Base-by-base conservation (phyloP, 1,139 yeast species). In the Lodderomyces beijingensis region DNA sequence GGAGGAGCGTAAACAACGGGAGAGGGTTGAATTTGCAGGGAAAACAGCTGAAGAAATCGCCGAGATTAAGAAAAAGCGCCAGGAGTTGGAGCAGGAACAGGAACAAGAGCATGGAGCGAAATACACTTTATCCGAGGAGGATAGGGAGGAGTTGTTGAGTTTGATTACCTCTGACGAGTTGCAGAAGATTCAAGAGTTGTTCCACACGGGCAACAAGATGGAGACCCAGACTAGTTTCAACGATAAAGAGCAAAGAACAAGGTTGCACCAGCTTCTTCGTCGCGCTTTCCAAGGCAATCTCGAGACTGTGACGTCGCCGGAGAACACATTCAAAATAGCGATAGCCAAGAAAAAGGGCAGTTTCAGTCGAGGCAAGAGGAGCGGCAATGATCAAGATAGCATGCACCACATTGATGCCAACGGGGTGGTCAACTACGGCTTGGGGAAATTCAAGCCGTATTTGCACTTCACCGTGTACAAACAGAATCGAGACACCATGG, bases 401-500 rank as follows among this genome's bases (percentile, higher is more conserved):
- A 67, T 66, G 34, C 71, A 60, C 51, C 80, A 70, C 46, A 75
- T 59, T 16, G 74, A 64, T 40, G 73, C 65, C 30, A 62, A 63
- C 37, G 75, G 73, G 2, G 60, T 66, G 3, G 39, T 72, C 4
- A 65, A 69, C 43, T 76, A 73, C 41, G 76, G 87, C 0, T 65
- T 84, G 40, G 95, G 95, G 3, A 77, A 79, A 11, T 67, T 68
- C 40, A 79, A 80, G 46, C 73, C 77, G 30, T 86, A 62, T 54
- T 62, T 91, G 26, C 91, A 84, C 50, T 84, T 89, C 51, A 77
- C 86, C 4, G 66, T 91, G 21, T 89, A 84, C 64, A 91, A 91
- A 55, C 96, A 91, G 52, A 93, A 93, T 59, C 84, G 91, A 53
- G 99, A 91, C 50, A 89, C 99, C 1, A 88, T 91, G 96, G 97